Conservation (phyloP, 768 basidiomycete species). For the Pholiota microspora region DNA sequence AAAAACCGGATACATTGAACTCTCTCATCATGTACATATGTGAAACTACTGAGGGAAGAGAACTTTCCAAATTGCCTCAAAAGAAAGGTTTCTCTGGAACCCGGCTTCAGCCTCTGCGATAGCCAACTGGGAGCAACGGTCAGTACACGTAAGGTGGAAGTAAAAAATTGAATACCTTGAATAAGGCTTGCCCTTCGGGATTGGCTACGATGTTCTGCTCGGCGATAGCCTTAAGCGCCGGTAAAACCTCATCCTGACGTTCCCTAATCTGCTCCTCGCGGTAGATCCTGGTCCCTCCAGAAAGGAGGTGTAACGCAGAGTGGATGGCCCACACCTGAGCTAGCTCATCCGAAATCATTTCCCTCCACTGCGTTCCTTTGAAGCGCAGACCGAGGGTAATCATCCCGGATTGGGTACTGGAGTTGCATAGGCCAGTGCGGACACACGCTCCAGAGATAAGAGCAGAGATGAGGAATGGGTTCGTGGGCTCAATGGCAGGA, state of each 20-base stretch:
- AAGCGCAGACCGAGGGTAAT: slow-evolving; percentile 2
- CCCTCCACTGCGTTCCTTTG: neutral
- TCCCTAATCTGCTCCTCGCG: neutral
- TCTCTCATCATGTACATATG: too few relatives aligned
- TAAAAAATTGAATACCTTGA: neutral
- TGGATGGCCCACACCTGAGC: neutral
- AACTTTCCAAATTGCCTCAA: neutral
- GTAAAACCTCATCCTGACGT: neutral
- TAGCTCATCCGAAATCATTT: neutral
- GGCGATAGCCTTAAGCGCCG: slow-evolving; percentile 1
- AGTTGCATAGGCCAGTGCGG: slow-evolving; percentile 5
- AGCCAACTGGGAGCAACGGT: neutral
- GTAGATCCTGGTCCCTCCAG: neutral
- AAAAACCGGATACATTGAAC: too few relatives aligned
- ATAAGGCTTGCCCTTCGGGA: neutral
- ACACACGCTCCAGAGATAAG: slow-evolving; percentile 3
- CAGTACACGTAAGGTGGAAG: neutral
- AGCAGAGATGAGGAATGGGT: slow-evolving; percentile 1
- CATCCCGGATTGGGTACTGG: neutral
- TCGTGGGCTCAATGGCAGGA: slow-evolving; percentile 1
- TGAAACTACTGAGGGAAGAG: neutral
- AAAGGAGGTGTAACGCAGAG: neutral
- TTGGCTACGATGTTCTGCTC: slow-evolving; percentile 1
- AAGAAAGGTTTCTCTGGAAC: neutral
- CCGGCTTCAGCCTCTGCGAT: neutral